Conservation (phyloP, 176 grass and related monocot species). For the Melocanna baccifera region DNA sequence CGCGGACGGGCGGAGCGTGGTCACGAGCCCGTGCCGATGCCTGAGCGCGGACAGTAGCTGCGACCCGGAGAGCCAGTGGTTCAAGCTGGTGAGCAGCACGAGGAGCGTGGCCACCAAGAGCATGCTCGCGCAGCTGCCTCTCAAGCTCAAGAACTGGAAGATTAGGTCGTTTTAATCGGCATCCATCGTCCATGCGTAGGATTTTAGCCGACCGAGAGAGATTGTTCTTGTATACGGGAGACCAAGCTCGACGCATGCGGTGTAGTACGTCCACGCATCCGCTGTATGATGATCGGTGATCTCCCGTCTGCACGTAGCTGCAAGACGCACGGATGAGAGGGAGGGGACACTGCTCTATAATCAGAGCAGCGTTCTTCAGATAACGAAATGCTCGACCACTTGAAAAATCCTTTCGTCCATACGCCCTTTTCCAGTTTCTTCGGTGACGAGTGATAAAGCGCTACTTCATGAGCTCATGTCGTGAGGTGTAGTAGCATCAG, state of each 20-base stretch:
- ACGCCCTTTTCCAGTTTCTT: too few relatives aligned
- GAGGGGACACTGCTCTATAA: not conserved
- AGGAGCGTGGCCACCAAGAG: conserved; percentile 12
- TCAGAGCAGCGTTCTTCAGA: not conserved
- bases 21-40: conserved; percentile 71
- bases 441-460: not conserved
- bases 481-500: not conserved
- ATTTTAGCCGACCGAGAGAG: not conserved
- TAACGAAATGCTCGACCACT: not conserved
- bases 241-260: not conserved
- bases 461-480: not conserved
- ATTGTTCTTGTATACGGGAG: not conserved
- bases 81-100: conserved; percentile 71
- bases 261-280: not conserved
- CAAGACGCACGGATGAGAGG: not conserved
- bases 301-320: not conserved
- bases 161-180: conserved; percentile 39
- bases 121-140: conserved; percentile 40
- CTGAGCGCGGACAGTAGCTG: conserved; percentile 53
- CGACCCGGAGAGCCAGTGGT: conserved; percentile 81
- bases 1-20: conserved; percentile 52
- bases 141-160: conserved; percentile 29
- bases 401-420: not conserved
- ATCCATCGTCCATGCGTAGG: not conserved
- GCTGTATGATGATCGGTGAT: not conserved